Percentiles rank a stretch among this genome's conserved stretches.
Conservation (phyloP, 768 basidiomycete genomes). For the Crassisporium funariophilum region DNA sequence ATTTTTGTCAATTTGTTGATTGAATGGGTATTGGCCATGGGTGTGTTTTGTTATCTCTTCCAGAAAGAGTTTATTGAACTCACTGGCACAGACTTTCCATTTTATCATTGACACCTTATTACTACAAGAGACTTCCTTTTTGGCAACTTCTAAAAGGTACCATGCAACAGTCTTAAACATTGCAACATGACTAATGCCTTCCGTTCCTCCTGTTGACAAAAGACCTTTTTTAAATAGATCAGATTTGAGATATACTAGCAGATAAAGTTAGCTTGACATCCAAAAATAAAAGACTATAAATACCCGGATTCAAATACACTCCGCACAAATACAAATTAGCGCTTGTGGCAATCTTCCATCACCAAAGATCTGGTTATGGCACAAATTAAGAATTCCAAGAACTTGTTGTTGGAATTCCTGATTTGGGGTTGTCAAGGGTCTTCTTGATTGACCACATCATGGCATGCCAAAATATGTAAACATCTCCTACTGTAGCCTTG, state of each 20-base stretch:
- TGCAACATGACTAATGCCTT: constrained; percentile 11
- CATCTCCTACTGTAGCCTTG: constrained; percentile 28
- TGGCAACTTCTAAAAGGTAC: constrained; percentile 10
- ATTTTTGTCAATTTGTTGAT: constrained; percentile 9
- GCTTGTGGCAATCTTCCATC: constrained; percentile 15
- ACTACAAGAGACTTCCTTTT: constrained; percentile 16
- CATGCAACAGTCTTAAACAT: constrained; percentile 11
- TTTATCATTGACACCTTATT: constrained; percentile 8
- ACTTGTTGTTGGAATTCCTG: constrained; percentile 18
- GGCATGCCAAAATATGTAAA: constrained; percentile 33
- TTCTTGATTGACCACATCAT: constrained; percentile 17
- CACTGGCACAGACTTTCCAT: constrained; percentile 18
- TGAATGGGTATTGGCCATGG: constrained; percentile 21
- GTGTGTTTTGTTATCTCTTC: constrained; percentile 20
- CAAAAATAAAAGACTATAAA: not conserved
- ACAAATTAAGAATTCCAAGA: constrained; percentile 21
- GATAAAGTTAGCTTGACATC: not conserved
- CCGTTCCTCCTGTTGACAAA: not conserved
- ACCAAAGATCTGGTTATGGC: constrained; percentile 23
- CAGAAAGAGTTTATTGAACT: constrained; percentile 15
- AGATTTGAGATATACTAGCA: constrained; percentile 9
- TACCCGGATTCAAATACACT: constrained; percentile 26
- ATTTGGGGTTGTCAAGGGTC: constrained; percentile 7
- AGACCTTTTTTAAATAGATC: constrained; percentile 10
- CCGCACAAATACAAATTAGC: constrained; percentile 13